Evolutionary conservation across 208 protist species (phyloP).

Genomic region (Leishmania braziliensis): DNA sequence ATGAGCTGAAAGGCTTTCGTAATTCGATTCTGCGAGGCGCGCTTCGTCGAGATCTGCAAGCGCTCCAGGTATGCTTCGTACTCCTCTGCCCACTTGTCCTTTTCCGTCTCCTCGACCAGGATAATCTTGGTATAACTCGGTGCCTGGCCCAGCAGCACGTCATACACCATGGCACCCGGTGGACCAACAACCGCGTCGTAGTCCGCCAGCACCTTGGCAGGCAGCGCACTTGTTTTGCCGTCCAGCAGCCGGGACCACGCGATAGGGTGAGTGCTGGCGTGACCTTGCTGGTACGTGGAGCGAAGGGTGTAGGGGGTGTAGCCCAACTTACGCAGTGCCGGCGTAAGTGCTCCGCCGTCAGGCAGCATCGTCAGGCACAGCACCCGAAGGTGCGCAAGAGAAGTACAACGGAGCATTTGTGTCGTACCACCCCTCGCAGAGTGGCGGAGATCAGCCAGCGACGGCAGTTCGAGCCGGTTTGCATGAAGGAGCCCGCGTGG

Average conservation of each 20-base stretch:
- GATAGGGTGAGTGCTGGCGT: conserved; percentile 48
- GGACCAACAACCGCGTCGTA: conserved; percentile 69
- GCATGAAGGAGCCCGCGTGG: not conserved
- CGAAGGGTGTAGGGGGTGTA: conserved; percentile 76
- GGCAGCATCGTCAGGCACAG: conserved; percentile 75
- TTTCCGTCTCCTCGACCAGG: conserved; percentile 68
- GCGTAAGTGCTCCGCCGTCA: conserved; percentile 57
- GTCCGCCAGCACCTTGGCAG: conserved; percentile 42
- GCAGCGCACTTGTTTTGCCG: conserved; percentile 13
- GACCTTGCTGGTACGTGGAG: conserved; percentile 46
- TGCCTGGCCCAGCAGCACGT: conserved; percentile 55
- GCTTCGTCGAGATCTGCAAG: conserved; percentile 32
- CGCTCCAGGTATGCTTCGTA: conserved; percentile 41
- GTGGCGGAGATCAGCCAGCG: not conserved
- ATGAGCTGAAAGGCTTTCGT: conserved; percentile 51
- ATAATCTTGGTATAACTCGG: conserved; percentile 81
- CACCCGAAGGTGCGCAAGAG: conserved; percentile 41
- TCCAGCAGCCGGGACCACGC: conserved; percentile 55
- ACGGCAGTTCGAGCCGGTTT: not conserved
- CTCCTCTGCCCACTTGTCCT: conserved; percentile 47
- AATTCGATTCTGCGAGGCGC: conserved; percentile 39
- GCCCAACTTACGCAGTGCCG: conserved; percentile 53
- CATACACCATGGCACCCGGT: conserved; percentile 54
- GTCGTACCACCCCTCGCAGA: not conserved
- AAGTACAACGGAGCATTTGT: conserved; percentile 24